phyloP scores from a whole-genome alignment of 2,329 filamentous ascomycete genomes.

The Penicillium sp. region DNA sequence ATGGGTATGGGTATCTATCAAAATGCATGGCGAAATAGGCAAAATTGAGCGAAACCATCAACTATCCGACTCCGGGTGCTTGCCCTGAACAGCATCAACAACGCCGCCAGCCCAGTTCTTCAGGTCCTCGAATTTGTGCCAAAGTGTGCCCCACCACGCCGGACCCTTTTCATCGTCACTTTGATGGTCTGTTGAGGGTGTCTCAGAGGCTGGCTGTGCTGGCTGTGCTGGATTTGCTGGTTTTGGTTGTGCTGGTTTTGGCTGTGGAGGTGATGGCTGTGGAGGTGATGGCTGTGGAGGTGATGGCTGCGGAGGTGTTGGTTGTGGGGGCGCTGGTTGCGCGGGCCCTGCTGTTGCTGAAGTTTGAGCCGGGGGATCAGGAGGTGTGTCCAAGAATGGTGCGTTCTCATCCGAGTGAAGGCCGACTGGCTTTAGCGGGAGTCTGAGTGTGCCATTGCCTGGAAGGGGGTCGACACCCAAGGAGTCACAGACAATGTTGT shows the following conservation, averaged over 20 bases:
- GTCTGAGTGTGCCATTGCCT: constrained; percentile 79
- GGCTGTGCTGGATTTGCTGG: not conserved
- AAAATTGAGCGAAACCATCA: not conserved
- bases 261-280: not conserved
- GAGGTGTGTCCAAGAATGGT: constrained; percentile 31
- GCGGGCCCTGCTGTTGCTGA: constrained; percentile 2
- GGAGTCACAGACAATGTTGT: constrained; percentile 91
- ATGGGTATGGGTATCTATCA: constrained; percentile 20
- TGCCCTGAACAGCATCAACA: constrained; percentile 31
- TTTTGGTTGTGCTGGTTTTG: too few relatives aligned
- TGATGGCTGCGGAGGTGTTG: not conserved
- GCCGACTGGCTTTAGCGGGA: constrained; percentile 46
- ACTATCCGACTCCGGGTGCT: constrained; percentile 12
- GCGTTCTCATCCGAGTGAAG: constrained; percentile 43
- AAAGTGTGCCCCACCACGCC: constrained; percentile 35
- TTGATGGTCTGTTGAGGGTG: constrained; percentile 14
- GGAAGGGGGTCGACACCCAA: constrained; percentile 68
- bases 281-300: not conserved
- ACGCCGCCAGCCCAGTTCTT: constrained; percentile 38
- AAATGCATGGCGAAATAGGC: constrained; percentile 2
- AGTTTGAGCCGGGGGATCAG: constrained; percentile 32
- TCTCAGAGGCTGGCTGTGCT: not conserved
- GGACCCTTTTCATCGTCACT: constrained; percentile 20
- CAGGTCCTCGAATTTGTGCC: constrained; percentile 33
- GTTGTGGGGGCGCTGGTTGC: constrained; percentile 2